These are phyloP conservation scores for Candida montana DNA, from an alignment of 805 yeast species.

Conservation along the genomic window DNA sequence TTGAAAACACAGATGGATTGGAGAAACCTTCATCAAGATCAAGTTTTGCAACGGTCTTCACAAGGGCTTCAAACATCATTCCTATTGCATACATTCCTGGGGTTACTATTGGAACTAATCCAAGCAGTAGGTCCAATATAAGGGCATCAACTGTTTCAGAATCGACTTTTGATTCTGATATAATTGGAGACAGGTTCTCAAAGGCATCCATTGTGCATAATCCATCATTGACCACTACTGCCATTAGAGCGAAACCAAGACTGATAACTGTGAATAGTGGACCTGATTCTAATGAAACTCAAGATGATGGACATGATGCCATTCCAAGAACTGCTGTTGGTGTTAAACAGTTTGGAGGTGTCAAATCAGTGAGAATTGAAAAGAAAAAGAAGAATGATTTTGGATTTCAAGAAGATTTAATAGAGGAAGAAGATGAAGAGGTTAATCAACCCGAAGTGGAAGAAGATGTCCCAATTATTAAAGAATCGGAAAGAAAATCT, in stretches of 20 bases:
- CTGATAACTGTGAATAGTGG: slow-evolving; percentile 44
- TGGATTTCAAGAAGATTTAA: slow-evolving; percentile 12
- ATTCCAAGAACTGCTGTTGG: slow-evolving; percentile 22
- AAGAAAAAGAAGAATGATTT: slow-evolving; percentile 7
- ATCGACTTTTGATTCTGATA: slow-evolving; percentile 16
- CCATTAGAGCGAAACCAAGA: slow-evolving; percentile 70
- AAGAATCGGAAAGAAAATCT: slow-evolving; percentile 3
- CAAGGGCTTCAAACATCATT: slow-evolving; percentile 80
- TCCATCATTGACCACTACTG: slow-evolving; percentile 49
- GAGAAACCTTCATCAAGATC: slow-evolving; percentile 25
- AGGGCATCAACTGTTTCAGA: slow-evolving; percentile 28
- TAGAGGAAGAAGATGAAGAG: slow-evolving; percentile 18
- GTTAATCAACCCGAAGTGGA: no score
- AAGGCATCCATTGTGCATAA: slow-evolving; percentile 39
- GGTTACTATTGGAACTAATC: slow-evolving; percentile 51
- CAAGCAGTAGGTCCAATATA: slow-evolving; percentile 14
- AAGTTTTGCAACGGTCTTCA: slow-evolving; percentile 53
- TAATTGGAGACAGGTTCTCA: slow-evolving; percentile 32
- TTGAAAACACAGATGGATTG: slow-evolving; percentile 18
- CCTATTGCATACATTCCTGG: slow-evolving; percentile 96
- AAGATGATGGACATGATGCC: slow-evolving; percentile 15
- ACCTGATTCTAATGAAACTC: not conserved
- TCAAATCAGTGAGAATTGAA: slow-evolving; percentile 19
- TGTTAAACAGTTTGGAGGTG: slow-evolving; percentile 23
- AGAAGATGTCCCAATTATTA: no score